Evolutionary conservation across 179 eudicot genomes (phyloP), one percentile per base, ranked within the genome.

Genomic region (Beta lomatogona): DNA sequence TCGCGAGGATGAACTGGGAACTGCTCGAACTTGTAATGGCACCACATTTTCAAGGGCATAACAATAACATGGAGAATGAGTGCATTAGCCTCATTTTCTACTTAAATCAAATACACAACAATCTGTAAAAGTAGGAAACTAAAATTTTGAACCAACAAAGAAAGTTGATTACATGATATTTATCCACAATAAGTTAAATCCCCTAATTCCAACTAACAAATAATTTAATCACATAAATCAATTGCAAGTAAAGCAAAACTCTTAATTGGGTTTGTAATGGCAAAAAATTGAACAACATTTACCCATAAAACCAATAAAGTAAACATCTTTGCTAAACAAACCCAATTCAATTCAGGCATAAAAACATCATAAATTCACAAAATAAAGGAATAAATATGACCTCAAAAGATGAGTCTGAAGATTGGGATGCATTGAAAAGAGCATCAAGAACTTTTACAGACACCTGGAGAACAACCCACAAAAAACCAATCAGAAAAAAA

Each of bases 361-460:
- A 52, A 52, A 50, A n/a, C 3, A 58, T 4, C 22, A 60, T 36
- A 71, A 28, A 3, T 12, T 14, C 46, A 71, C 6, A 63, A 28
- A 22, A 25, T 19, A 25, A 50, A 25, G 8, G 46, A 60, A 63
- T 0, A 53, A 63, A 63, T 3, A 5, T 44, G 59, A 92, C 99
- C 97, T 95, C 87, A 54, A 94, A 92, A 54, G 71, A 50, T 9
- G 98, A 94, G 80, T 88, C 86, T 13, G 88, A 79, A 18, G 89
- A 85, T 45, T 92, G 82, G 45, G 98, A 91, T 63, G 95, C 98
- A 87, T 83, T 86, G 88, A 95, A 85, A 61, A 94, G 92, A 73
- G 87, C 89, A 21, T 92, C 96, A 48, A 95, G 92, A 77, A 94
- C 99, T 75, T 89, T 89, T 19, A 89, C 88, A 52, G 97, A 88